Evolutionary conservation across 129 eudicot species (phyloP), one percentile per base, ranked within the genome.

Genomic region (Pseudognaphalium luteoalbum): DNA sequence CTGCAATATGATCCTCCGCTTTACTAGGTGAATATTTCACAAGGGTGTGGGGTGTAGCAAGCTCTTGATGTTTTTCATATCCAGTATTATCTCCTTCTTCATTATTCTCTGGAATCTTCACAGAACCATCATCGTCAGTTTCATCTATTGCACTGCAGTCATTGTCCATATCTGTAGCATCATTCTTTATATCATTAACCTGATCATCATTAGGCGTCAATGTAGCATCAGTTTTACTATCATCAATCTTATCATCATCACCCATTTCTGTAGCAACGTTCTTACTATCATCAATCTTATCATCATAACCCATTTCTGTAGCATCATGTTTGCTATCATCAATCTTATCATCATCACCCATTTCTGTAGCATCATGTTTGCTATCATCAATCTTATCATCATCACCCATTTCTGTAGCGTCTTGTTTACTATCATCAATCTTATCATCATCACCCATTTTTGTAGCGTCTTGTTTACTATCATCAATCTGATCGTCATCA

Each of bases 31-130:
- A 68, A 84, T 71, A 52, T 20, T 68, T 84, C 74, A 75, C 72
- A 75, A 74, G 52, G 68, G 81, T 35, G 39, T 39, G 71, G 25
- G 86, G 85, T n/a, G 83, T 82, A 19, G 62, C 74, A 32, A 77
- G 72, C 71, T 82, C 83, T 59, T 75, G 89, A 77, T 76, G 77
- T 58, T 57, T 75, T 50, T 67, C 87, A 67, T 73, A 57, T 20
- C 56, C 57, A n/a, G 52, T 56, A 70, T 50, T 32, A 22, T 52
- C 73, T 58, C 60, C 82, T 30, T 82, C 86, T 25, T 52, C 41
- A 57, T 78, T 62, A 67, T 73, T 42, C 19, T 58, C 83, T n/a
- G 72, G 52, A 63, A 77, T 60, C 60, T 86, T 81, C 65, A 56
- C 50, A 37, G 57, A 50, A 25, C 70, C 70, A 35, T 68, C 71